Percentiles rank a stretch among this genome's conserved stretches.
Evolutionary conservation across 345 rosid species (phyloP).

Genomic region (Syzygium aromaticum): DNA sequence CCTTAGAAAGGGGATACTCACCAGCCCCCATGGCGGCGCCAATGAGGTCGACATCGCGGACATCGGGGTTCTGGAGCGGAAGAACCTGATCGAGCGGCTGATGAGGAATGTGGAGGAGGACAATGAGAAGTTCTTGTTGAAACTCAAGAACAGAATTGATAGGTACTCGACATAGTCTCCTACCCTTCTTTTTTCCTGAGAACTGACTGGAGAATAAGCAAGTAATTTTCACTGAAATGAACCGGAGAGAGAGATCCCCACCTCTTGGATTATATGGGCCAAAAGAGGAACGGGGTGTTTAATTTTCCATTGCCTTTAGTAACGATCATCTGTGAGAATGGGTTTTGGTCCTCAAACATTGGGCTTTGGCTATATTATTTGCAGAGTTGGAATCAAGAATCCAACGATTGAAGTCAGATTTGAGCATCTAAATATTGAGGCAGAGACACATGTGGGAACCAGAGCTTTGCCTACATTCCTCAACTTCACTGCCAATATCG

Average conservation of each 20-base stretch:
- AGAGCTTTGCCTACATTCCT: constrained; percentile 35
- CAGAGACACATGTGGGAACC: constrained; percentile 32
- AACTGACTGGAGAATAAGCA: background rate
- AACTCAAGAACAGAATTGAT: constrained; percentile 23
- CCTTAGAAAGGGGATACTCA: constrained; percentile 31
- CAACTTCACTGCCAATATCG: constrained; percentile 18
- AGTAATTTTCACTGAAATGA: background rate
- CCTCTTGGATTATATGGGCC: background rate
- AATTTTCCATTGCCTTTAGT: too few relatives aligned
- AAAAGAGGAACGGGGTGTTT: background rate
- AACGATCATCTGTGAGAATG: background rate
- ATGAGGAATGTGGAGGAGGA: constrained; percentile 21
- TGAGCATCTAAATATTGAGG: constrained; percentile 34
- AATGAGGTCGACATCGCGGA: constrained; percentile 9
- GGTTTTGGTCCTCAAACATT: background rate
- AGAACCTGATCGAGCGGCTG: constrained; percentile 21
- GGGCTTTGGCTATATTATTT: background rate
- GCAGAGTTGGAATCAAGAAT: constrained; percentile 40
- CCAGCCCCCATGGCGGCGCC: background rate
- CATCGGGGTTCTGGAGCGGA: constrained; percentile 11
- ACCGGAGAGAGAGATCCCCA: background rate
- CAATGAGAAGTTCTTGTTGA: constrained; percentile 19
- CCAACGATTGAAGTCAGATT: constrained; percentile 50
- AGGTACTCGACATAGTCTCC: constrained; percentile 11
- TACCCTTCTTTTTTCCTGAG: background rate